Evolutionary conservation across 2,329 filamentous ascomycete species (phyloP).

Genomic region (Colletotrichum viniferum): DNA sequence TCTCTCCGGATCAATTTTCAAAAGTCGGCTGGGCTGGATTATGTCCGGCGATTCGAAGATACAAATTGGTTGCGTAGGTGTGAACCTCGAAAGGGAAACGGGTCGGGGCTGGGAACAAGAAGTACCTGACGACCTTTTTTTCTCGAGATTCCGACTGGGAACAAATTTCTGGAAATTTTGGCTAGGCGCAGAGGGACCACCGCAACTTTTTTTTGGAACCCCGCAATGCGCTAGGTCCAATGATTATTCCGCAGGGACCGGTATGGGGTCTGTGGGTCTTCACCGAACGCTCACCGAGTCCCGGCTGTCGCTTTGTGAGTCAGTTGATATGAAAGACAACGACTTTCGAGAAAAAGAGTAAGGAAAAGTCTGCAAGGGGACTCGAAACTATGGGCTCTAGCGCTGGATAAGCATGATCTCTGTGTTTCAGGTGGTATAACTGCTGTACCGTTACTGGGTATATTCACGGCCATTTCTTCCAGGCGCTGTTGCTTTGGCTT

Average conservation of each 20-base stretch:
- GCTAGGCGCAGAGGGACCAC: not conserved
- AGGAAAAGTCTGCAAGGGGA: not conserved
- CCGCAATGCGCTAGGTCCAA: constrained; percentile 25
- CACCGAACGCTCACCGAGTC: not conserved
- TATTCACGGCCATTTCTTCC: not conserved
- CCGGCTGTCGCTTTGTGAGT: not conserved
- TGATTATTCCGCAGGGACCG: constrained; percentile 21
- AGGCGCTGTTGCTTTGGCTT: not conserved
- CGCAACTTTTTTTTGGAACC: constrained; percentile 25
- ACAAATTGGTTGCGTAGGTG: not conserved
- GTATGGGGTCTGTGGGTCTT: not conserved
- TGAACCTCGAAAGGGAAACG: not conserved
- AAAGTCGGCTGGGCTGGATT: not conserved
- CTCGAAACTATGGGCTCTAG: not conserved
- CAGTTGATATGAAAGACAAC: not conserved
- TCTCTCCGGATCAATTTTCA: not conserved
- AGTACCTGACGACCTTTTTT: not conserved
- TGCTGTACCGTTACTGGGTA: not conserved
- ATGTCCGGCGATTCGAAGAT: not conserved
- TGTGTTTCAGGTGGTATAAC: not conserved
- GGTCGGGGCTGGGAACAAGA: not conserved
- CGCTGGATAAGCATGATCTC: not conserved
- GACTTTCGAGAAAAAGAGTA: not conserved
- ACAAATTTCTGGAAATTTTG: constrained; percentile 22
- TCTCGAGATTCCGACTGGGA: not conserved